phyloP scores from a whole-genome alignment of 139 green algal species.

The Closterium sp. region DNA sequence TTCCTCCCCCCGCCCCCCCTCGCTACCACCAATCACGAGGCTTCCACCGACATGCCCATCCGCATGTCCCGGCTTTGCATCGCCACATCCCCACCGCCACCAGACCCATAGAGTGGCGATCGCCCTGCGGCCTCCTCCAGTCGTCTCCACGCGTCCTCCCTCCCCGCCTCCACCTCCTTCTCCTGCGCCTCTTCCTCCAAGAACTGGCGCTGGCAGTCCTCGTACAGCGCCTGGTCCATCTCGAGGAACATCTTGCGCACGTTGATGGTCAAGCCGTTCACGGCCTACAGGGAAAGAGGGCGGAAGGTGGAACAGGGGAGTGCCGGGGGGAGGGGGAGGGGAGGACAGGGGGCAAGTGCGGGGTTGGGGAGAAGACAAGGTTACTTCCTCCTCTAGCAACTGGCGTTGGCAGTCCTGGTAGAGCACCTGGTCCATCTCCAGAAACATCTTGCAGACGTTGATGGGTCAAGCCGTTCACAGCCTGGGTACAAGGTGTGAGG shows the following conservation, averaged over 20 bases:
- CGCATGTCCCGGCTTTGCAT: neutral
- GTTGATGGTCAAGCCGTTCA: slow-evolving; percentile 77
- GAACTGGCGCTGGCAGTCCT: slow-evolving; percentile 67
- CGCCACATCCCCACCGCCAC: neutral
- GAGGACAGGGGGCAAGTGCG: no score
- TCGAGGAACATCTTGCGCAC: slow-evolving; percentile 98
- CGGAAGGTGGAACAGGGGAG: no score
- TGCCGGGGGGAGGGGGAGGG: no score
- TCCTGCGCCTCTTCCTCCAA: slow-evolving; percentile 60
- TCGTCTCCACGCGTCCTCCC: slow-evolving; percentile 61
- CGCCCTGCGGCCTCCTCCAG: slow-evolving; percentile 49
- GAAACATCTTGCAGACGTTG: slow-evolving; percentile 98
- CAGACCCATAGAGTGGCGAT: neutral
- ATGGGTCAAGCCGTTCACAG: slow-evolving; percentile 65
- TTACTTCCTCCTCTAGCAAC: no score
- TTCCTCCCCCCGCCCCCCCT: no score
- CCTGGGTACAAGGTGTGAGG: slow-evolving; percentile 16
- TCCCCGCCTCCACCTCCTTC: slow-evolving; percentile 60
- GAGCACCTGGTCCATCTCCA: slow-evolving; percentile 92
- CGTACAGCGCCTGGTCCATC: slow-evolving; percentile 90
- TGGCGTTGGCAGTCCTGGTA: slow-evolving; percentile 82
- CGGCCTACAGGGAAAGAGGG: slow-evolving; percentile 7
- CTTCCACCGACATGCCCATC: neutral
- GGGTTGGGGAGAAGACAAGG: slow-evolving; percentile 9
- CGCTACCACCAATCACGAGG: neutral